Evolutionary conservation across 495 filamentous ascomycete genomes (phyloP).

Genomic region (Penicillium longicatenatum): DNA sequence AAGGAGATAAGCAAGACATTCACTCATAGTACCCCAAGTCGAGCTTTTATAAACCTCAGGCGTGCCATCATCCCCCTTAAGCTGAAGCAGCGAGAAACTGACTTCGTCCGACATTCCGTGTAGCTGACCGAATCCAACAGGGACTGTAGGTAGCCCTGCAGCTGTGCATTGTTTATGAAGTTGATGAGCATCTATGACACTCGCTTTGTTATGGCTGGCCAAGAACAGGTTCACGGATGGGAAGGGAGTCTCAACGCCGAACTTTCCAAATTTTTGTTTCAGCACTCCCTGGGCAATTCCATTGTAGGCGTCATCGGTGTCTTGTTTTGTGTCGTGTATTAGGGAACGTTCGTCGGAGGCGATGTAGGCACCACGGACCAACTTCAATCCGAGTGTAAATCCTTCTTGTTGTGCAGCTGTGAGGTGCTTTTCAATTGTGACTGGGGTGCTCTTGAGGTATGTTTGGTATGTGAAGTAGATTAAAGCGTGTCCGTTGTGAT

Average conservation of each 20-base stretch:
- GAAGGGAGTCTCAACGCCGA: constrained; percentile 48
- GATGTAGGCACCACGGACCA: constrained; percentile 88
- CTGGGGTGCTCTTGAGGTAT: constrained; percentile 71
- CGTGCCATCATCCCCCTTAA: constrained; percentile 40
- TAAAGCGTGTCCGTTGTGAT: constrained; percentile 54
- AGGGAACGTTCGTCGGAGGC: constrained; percentile 71
- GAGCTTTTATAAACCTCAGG: constrained; percentile 79
- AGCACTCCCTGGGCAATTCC: constrained; percentile 50
- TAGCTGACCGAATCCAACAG: constrained; percentile 60
- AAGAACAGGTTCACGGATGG: constrained; percentile 43
- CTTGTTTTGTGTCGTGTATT: constrained; percentile 74
- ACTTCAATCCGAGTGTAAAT: constrained; percentile 79
- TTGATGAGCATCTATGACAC: constrained; percentile 34
- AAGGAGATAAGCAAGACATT: constrained; percentile 89
- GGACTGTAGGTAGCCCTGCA: constrained; percentile 35
- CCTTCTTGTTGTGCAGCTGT: constrained; percentile 59
- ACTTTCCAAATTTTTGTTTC: constrained; percentile 32
- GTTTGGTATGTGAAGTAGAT: constrained; percentile 79
- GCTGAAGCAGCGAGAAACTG: constrained; percentile 68
- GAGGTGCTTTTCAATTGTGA: constrained; percentile 63
- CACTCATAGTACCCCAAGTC: constrained; percentile 80
- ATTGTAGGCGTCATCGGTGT: constrained; percentile 68
- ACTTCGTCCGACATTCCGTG: constrained; percentile 95
- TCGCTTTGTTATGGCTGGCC: constrained; percentile 45
- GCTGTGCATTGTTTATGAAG: constrained; percentile 34